Conservation (phyloP, 2,329 filamentous ascomycete genomes). For the Trichothecium sympodiale region DNA sequence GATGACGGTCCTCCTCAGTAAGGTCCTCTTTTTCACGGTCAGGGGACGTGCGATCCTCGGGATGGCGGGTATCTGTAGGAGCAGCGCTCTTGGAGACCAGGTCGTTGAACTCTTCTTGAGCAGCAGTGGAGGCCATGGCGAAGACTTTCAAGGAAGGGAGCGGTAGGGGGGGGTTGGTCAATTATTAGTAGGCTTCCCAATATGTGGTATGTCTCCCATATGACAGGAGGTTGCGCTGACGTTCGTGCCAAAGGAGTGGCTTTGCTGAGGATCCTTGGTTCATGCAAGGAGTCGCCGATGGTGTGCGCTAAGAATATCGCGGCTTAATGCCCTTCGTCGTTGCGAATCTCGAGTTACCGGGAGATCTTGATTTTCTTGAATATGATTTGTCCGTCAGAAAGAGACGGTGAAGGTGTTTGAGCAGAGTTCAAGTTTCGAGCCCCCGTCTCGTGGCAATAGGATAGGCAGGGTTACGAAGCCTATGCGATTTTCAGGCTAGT, state of each 20-base stretch:
- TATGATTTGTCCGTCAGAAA: background rate
- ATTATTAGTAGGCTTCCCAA: background rate
- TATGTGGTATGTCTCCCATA: background rate
- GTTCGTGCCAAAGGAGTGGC: background rate
- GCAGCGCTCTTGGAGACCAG: conserved; percentile 47
- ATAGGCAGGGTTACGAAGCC: no score
- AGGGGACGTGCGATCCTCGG: conserved; percentile 45
- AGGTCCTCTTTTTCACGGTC: conserved; percentile 38
- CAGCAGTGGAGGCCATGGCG: conserved; percentile 46
- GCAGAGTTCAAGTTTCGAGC: background rate
- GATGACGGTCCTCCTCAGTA: conserved; percentile 45
- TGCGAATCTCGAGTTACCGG: no score
- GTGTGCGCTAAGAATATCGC: conserved; percentile 1
- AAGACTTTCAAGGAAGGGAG: conserved; percentile 2
- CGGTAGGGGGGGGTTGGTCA: background rate
- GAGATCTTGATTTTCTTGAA: background rate
- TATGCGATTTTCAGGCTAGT: no score
- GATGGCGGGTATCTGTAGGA: conserved; percentile 34
- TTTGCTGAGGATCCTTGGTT: background rate
- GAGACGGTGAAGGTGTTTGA: background rate
- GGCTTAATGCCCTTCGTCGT: background rate
- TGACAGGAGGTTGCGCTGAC: background rate
- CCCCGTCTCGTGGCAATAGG: no score
- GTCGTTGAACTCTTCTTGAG: conserved; percentile 56
- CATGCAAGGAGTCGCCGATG: background rate